Conservation (phyloP, 768 basidiomycete genomes). For the Panellus pusillus region DNA sequence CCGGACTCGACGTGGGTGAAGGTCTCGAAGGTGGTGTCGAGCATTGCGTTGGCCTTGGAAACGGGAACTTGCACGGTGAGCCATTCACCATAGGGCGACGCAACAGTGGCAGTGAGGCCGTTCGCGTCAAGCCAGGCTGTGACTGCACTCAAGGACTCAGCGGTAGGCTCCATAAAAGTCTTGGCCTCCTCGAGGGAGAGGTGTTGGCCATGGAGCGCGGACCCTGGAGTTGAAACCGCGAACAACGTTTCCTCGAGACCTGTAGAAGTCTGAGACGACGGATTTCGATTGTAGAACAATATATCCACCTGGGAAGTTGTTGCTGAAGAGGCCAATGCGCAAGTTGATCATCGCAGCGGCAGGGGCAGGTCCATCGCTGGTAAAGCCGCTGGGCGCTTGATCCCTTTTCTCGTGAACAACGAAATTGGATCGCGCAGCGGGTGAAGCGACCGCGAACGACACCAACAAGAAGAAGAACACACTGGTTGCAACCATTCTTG, state of each 20-base stretch:
- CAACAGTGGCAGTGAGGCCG: constrained; percentile 39
- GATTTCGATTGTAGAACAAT: background rate
- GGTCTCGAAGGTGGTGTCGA: constrained; percentile 47
- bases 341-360: constrained; percentile 15
- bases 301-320: constrained; percentile 25
- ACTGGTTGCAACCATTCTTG: constrained; percentile 16
- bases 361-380: constrained; percentile 19
- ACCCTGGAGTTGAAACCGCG: constrained; percentile 35
- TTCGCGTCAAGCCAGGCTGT: constrained; percentile 42
- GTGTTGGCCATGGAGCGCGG: constrained; percentile 33
- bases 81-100: constrained; percentile 51
- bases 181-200: constrained; percentile 45
- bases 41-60: constrained; percentile 48
- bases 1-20: constrained; percentile 42
- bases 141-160: constrained; percentile 32
- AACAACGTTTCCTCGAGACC: constrained; percentile 34
- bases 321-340: constrained; percentile 36
- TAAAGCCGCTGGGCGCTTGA: constrained; percentile 20
- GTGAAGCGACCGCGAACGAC: constrained; percentile 11
- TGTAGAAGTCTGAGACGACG: background rate
- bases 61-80: constrained; percentile 44
- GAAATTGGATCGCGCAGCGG: constrained; percentile 23
- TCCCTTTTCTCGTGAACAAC: constrained; percentile 28
- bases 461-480: constrained; percentile 20
- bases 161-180: constrained; percentile 41